These are phyloP conservation scores for Colletotrichum agaves DNA, from an alignment of 2,329 filamentous ascomycete species.

Conservation along the genomic window DNA sequence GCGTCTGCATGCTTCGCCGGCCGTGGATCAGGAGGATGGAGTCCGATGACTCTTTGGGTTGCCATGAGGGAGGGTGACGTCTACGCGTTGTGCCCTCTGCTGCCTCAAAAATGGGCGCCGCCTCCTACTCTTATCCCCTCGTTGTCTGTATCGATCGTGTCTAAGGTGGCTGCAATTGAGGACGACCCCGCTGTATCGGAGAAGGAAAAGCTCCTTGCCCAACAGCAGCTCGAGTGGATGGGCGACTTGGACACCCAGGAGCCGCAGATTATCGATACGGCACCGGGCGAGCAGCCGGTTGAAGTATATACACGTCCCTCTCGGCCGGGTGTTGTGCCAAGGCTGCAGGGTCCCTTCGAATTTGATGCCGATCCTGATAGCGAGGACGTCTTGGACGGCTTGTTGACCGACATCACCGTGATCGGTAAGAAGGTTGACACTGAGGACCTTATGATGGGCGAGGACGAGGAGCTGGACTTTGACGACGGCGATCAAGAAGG, in stretches of 20 bases:
- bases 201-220: constrained; percentile 65
- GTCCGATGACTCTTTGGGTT: constrained; percentile 95
- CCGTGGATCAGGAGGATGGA: constrained; percentile 82
- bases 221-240: constrained; percentile 76
- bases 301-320: constrained; percentile 68
- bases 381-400: constrained; percentile 66
- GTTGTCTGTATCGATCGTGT: constrained; percentile 83
- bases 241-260: constrained; percentile 72
- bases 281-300: constrained; percentile 58
- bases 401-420: constrained; percentile 70
- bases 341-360: constrained; percentile 71
- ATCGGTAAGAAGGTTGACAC: constrained; percentile 71
- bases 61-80: constrained; percentile 95
- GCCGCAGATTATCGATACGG: constrained; percentile 63
- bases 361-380: constrained; percentile 64
- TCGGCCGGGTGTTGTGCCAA: constrained; percentile 67
- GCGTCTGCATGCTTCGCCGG: constrained; percentile 84
- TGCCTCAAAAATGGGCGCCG: constrained; percentile 87
- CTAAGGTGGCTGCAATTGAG: constrained; percentile 73
- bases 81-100: constrained; percentile 90
- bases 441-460: constrained; percentile 70
- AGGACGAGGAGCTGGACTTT: constrained; percentile 69
- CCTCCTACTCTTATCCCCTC: constrained; percentile 82
- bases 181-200: constrained; percentile 66
- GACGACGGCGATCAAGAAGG: constrained; percentile 68